These are phyloP conservation scores for Nelumbo lutea DNA, from an alignment of 164 flowering plant species.

Conservation along the genomic window DNA sequence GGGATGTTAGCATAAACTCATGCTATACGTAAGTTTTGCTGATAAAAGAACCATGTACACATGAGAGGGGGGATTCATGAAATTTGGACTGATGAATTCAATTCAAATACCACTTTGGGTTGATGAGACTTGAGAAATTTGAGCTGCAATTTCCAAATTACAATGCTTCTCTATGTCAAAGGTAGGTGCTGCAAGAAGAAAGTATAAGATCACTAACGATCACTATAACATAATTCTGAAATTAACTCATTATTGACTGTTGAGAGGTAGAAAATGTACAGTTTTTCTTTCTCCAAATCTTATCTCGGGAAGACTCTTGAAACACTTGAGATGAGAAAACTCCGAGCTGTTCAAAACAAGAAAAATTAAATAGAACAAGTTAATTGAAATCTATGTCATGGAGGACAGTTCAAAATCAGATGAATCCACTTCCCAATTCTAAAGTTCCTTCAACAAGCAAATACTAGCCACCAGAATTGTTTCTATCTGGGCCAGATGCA, in stretches of 20 bases:
- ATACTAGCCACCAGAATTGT: not conserved
- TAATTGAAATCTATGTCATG: too few species aligned
- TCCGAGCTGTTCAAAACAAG: conserved; percentile 71
- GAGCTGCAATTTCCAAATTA: conserved; percentile 89
- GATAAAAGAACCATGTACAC: not conserved
- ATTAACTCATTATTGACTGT: conserved; percentile 4
- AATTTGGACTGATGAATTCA: conserved; percentile 6
- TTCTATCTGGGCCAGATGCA: not conserved
- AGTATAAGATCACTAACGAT: conserved; percentile 1
- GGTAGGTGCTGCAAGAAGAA: conserved; percentile 58
- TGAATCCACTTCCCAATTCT: not conserved
- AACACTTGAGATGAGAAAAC: conserved; percentile 96
- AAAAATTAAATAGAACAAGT: not conserved
- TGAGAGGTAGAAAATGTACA: conserved; percentile 36
- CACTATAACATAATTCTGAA: conserved; percentile 2
- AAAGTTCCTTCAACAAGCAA: not conserved
- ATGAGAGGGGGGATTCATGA: not conserved
- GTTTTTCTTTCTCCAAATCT: conserved; percentile 56
- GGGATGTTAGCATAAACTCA: not conserved
- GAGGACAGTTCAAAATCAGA: not conserved
- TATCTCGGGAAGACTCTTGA: conserved; percentile 78
- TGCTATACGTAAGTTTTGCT: not conserved
- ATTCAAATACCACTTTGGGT: conserved; percentile 50
- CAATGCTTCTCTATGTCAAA: conserved; percentile 88
- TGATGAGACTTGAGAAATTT: conserved; percentile 59